Evolutionary conservation across 805 yeast genomes (phyloP), one percentile per base, ranked within the genome.

Genomic region (Starmerella asiatica): DNA sequence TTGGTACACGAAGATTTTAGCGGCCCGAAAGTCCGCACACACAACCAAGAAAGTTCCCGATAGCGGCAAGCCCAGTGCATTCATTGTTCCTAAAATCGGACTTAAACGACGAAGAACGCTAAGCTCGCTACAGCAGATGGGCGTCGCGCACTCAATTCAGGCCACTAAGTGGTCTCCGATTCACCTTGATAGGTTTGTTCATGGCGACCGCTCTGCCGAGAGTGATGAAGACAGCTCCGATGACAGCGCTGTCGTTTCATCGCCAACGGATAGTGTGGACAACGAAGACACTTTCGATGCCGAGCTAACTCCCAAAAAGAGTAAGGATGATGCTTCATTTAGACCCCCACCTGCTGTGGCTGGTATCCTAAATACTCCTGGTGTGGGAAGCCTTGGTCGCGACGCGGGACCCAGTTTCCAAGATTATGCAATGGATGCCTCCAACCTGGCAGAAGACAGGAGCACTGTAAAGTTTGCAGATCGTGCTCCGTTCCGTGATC

Each of bases 1-100:
- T 38, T 88, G 97, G 96, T 91, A 95, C 95, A 61, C 61, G 33
- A 77, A 77, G 40, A 61, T 84, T 38, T 62, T 66, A 28, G 72
- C 68, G 33, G 76, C 80, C 0, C 68, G 95, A 42, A 56, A 60
- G 5, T 29, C 37, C 16, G 34, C 34, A 5, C n/a, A 26, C 3
- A 27, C 32, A 9, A 18, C 37, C 3, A 26, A 36, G 15, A 27
- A 31, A 28, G 29, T 33, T 2, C 37, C 37, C 20, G 18, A 36
- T 31, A 29, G 34, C 35, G 37, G 35, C 26, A 39, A 43, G 19
- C 39, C 38, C 21, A 32, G 45, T 3, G 21, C 43, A 7, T 49
- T 36, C 32, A 39, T 49, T 6, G 41, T 52, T 7, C 56, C 56
- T 5, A 46, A 42, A 8, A 46, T 44, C 3, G 31, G 38, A 2